Conservation (phyloP, 108 stramenopile species). For the Cyclotella distinguenda region DNA sequence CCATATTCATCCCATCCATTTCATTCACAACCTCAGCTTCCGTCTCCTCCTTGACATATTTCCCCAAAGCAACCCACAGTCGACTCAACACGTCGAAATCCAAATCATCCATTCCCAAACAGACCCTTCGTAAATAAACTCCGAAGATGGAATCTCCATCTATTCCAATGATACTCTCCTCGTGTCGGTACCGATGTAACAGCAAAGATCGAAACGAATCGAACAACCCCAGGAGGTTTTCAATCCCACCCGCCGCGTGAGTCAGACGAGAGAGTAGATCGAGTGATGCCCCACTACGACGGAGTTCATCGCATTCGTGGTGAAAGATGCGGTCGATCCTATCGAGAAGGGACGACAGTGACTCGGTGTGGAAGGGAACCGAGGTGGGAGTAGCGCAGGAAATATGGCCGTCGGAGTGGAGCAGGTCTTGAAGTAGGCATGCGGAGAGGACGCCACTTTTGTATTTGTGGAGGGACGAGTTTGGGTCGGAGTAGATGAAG, state of each 20-base stretch:
- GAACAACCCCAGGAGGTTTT: no score
- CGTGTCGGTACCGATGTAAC: slow-evolving; percentile 6
- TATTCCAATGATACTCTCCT: not conserved
- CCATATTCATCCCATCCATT: not conserved
- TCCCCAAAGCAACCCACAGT: slow-evolving; percentile 57
- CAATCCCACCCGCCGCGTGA: no score
- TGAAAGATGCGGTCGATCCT: no score
- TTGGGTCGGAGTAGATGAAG: slow-evolving; percentile 66
- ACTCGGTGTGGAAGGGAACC: no score
- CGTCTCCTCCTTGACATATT: slow-evolving; percentile 28
- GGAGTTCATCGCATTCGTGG: no score
- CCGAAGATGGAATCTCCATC: slow-evolving; percentile 65
- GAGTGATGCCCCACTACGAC: no score
- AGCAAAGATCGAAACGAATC: slow-evolving; percentile 33
- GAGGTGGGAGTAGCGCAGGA: no score
- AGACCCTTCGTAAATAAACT: slow-evolving; percentile 65
- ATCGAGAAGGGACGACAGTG: no score
- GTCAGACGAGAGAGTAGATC: no score
- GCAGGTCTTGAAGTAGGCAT: slow-evolving; percentile 13
- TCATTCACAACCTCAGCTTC: not conserved
- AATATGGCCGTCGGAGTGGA: no score
- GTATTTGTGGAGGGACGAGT: slow-evolving; percentile 63
- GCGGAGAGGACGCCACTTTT: no score
- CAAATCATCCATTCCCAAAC: slow-evolving; percentile 80
- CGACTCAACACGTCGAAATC: slow-evolving; percentile 65